Conservation (phyloP, 2,329 filamentous ascomycete species). For the Cladosporium sp. region DNA sequence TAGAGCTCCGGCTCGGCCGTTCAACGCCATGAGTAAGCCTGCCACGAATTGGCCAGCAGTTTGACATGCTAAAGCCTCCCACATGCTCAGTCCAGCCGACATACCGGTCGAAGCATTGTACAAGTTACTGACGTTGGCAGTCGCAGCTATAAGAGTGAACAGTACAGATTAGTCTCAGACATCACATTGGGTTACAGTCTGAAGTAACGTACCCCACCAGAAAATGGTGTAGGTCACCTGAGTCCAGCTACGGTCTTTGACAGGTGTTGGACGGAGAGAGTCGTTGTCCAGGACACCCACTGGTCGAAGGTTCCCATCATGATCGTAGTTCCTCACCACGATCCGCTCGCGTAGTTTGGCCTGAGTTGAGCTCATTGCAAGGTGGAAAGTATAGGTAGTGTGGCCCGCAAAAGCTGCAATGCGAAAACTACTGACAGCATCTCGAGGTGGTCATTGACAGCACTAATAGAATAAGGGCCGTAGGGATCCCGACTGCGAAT, state of each 20-base stretch:
- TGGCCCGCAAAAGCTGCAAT: not conserved
- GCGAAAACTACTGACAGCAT: not conserved
- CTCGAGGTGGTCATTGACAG: not conserved
- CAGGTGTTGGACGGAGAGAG: not conserved
- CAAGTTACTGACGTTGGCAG: not conserved
- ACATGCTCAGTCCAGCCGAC: conserved; percentile 5
- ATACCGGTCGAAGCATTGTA: conserved; percentile 4
- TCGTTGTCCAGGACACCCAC: not conserved
- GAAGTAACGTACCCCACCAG: not conserved
- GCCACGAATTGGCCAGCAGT: conserved; percentile 2
- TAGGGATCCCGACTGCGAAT: not conserved
- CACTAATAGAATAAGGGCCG: not conserved
- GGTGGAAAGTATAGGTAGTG: not conserved
- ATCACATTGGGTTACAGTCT: not conserved
- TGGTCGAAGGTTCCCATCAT: not conserved
- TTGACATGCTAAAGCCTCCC: conserved; percentile 4
- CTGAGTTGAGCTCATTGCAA: not conserved
- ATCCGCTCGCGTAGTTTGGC: not conserved
- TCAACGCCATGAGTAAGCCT: not conserved
- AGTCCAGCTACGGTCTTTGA: conserved; percentile 5
- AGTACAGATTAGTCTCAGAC: not conserved
- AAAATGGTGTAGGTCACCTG: conserved; percentile 1
- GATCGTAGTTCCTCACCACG: not conserved
- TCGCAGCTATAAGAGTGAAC: not conserved
- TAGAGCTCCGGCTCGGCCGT: conserved; percentile 66